These are phyloP conservation scores for Thelephora aurantiotincta DNA, from an alignment of 768 basidiomycete genomes.

Conservation along the genomic window DNA sequence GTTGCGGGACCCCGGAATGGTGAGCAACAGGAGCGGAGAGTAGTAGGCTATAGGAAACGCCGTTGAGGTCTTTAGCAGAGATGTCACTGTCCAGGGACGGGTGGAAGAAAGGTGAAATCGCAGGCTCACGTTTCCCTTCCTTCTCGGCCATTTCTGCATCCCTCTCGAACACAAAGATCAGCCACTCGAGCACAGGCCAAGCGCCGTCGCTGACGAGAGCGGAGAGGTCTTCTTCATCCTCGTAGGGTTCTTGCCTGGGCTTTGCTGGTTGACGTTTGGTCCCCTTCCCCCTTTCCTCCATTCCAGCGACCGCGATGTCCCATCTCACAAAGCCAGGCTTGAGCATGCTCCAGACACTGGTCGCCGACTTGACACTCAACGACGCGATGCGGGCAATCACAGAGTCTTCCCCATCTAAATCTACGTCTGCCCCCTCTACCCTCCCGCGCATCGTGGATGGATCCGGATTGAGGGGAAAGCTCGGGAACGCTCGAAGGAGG, in stretches of 20 bases:
- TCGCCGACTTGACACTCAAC: conserved; percentile 34
- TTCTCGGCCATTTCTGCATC: conserved; percentile 32
- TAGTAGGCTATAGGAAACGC: conserved; percentile 19
- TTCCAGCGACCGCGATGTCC: conserved; percentile 8
- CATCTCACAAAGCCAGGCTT: conserved; percentile 36
- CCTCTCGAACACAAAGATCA: conserved; percentile 52
- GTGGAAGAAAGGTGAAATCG: background rate
- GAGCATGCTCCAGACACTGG: conserved; percentile 49
- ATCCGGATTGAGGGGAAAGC: conserved; percentile 18
- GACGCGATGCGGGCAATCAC: conserved; percentile 37
- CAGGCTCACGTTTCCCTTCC: conserved; percentile 23
- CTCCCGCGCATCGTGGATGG: background rate
- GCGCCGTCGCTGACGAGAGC: conserved; percentile 41
- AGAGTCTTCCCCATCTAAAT: conserved; percentile 35
- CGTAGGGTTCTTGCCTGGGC: conserved; percentile 16
- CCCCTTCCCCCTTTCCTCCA: conserved; percentile 4
- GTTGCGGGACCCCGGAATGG: conserved; percentile 41
- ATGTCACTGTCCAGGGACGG: background rate
- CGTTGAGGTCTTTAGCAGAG: conserved; percentile 4
- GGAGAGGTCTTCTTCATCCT: conserved; percentile 13
- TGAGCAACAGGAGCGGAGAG: conserved; percentile 40
- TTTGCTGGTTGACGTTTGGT: conserved; percentile 13
- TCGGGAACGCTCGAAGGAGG: conserved; percentile 41
- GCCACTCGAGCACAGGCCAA: conserved; percentile 63
- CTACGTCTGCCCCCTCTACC: conserved; percentile 4